Base-by-base conservation (phyloP, 176 grass and related monocot species). In the Oropetium thomaeum region DNA sequence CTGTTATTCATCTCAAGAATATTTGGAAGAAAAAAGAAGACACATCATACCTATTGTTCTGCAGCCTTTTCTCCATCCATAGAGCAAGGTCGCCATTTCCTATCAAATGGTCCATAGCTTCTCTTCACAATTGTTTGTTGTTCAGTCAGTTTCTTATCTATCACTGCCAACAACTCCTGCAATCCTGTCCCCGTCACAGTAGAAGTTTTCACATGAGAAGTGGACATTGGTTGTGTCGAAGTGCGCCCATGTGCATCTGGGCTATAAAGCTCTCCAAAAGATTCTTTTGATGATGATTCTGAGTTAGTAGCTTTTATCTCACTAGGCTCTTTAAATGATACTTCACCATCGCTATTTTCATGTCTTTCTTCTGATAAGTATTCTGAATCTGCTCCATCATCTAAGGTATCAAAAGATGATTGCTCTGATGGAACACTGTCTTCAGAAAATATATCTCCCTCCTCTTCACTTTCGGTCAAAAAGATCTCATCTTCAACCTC, bases 121-220 rank as follows among this genome's bases (percentile, higher is more conserved):
- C 84, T 91, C 54, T 88, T 81, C 73, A 89, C 84, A 79, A 83
- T 31, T 4, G 69, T 74, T 89, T 81, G 83, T 70, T 91, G 77
- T 70, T 78, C 57, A 58, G 41, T 89, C 31, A 97, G 41, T 74
- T 91, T 97, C 32, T 48, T 28, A 77, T 97, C 95, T 62, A 97
- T 93, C 33, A 92, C 45, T 25, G 65, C 45, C 71, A 97, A 62
- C 28, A 97, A 74, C 67, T 89, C 88, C 79, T 97, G 88, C 83
- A 97, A 85, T 62, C 94, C 94, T 80, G 69, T 67, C 44, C 94
- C 86, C 1, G 59, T 79, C 35, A 92, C 81, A 45, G 90, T 88
- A 72, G 94, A 97, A 80, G 88, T 93, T 87, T 89, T 91, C 70
- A 97, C 88, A 27, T 84, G 79, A 58, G 72, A 89, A 76, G 47